phyloP scores from a whole-genome alignment of 345 rosid species.

The Acer negundo region DNA sequence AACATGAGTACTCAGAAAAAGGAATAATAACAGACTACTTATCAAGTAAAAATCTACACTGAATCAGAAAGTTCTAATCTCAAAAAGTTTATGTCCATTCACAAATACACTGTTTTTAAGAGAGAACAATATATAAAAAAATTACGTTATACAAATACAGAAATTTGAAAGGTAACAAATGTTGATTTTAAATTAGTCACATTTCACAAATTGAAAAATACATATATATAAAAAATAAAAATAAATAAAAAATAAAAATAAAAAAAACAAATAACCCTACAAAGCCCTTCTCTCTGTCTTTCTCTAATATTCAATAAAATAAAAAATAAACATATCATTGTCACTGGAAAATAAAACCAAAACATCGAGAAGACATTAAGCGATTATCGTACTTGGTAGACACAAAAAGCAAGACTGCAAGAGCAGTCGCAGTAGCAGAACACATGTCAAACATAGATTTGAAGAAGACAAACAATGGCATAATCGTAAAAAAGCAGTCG shows the following conservation, averaged over 20 bases:
- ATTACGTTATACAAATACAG: background rate
- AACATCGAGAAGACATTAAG: background rate
- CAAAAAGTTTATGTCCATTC: too few species aligned
- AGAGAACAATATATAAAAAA: too few species aligned
- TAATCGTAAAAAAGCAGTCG: constrained; percentile 6
- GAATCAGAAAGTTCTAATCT: too few species aligned
- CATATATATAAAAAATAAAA: too few species aligned
- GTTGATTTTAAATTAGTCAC: background rate
- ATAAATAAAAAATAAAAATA: background rate
- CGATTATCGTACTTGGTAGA: background rate
- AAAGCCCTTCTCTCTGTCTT: too few species aligned
- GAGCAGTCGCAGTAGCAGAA: background rate
- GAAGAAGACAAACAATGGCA: background rate
- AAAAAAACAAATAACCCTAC: background rate
- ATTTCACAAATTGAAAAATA: background rate
- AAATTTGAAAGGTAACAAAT: background rate
- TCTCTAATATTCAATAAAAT: background rate
- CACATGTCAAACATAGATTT: background rate
- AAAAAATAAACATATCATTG: background rate
- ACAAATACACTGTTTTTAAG: too few species aligned
- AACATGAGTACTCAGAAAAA: too few species aligned
- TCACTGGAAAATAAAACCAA: background rate
- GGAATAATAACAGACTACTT: too few species aligned
- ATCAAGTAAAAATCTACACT: too few species aligned
- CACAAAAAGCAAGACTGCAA: background rate